These are phyloP conservation scores for Mycena capillaripes DNA, from an alignment of 768 basidiomycete species.

Conservation along the genomic window DNA sequence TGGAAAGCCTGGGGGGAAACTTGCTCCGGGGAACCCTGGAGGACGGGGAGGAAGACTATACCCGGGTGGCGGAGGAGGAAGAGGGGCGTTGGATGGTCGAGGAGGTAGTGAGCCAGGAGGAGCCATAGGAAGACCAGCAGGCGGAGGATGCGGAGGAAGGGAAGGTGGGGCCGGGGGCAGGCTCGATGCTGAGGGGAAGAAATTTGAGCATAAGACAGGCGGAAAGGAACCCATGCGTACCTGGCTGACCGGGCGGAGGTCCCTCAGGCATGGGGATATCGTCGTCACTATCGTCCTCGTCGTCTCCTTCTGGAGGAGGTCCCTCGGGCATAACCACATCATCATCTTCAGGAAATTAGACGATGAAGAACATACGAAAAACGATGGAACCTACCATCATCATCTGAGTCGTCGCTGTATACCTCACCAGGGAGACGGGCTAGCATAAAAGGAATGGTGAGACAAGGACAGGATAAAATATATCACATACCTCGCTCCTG, in stretches of 20 bases:
- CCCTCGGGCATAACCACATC: slow-evolving; percentile 78
- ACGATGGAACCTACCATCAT: slow-evolving; percentile 52
- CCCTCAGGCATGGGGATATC: slow-evolving; percentile 93
- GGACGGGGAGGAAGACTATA: slow-evolving; percentile 45
- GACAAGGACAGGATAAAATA: slow-evolving; percentile 5
- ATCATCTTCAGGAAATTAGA: slow-evolving; percentile 51
- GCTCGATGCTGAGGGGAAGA: slow-evolving; percentile 1
- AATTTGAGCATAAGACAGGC: not conserved
- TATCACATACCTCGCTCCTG: slow-evolving; percentile 81
- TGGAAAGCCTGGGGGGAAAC: slow-evolving; percentile 41
- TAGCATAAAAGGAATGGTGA: slow-evolving; percentile 42
- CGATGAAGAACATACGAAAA: not conserved
- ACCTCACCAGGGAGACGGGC: slow-evolving; percentile 75
- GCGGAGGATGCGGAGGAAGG: slow-evolving; percentile 27
- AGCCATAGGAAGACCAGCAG: slow-evolving; percentile 31
- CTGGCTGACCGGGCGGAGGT: slow-evolving; percentile 66
- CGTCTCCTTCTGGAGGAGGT: slow-evolving; percentile 68
- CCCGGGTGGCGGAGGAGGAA: slow-evolving; percentile 48
- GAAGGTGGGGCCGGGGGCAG: slow-evolving; percentile 32
- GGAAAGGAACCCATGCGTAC: slow-evolving; percentile 22
- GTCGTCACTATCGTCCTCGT: slow-evolving; percentile 74
- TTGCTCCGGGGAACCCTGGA: slow-evolving; percentile 43
- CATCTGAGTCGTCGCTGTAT: slow-evolving; percentile 67
- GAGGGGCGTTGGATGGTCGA: slow-evolving; percentile 35
- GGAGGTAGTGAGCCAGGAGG: slow-evolving; percentile 36